Evolutionary conservation across 805 yeast genomes (phyloP), one percentile per base, ranked within the genome.

Genomic region (Wickerhamiella siamensis): DNA sequence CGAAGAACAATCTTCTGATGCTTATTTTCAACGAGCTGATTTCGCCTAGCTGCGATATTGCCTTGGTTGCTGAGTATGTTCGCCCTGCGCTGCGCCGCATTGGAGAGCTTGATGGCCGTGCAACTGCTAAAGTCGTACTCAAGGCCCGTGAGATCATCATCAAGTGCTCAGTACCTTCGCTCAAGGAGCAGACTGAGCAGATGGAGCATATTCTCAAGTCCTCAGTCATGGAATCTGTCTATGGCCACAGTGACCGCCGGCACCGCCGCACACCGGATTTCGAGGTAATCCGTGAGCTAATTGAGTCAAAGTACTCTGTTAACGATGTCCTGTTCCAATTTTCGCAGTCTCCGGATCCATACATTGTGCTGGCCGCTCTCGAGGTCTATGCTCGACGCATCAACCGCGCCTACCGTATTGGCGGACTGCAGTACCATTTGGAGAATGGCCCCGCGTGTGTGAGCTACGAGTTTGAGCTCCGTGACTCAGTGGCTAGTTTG

Each of bases 321-420:
- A 91, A 88, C 60, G 99, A 91, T 59, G 97, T 93, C 31, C 72
- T 91, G 60, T 73, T 94, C 36, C 96, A 84, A 64, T 91, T 91
- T 65, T 75, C 91, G 64, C 75, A 72, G 42, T 81, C 83, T 52
- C 56, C 71, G 10, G 96, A 93, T 56, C 82, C 80, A 38, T 83
- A 83, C 71, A 88, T 91, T 46, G 81, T 88, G 3, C 74, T 88
- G 50, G 97, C 98, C 31, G 97, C 98, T 31, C 84, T 94, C 36
- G 96, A 91, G 64, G 94, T 91, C 45, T 91, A 91, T 62, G 79
- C 87, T 46, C 80, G 97, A 62, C 80, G 98, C 62, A 94, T 97
- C 36, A 91, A 87, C 69, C 77, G 97, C 57, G 97, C 97, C 31
- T 91, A 93, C 66, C 79, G 84, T 33, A 79, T 91, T 47, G 79